Conservation (phyloP, 225 moss, liverwort and hornwort species). For the Physcomitrellopsis africana region DNA sequence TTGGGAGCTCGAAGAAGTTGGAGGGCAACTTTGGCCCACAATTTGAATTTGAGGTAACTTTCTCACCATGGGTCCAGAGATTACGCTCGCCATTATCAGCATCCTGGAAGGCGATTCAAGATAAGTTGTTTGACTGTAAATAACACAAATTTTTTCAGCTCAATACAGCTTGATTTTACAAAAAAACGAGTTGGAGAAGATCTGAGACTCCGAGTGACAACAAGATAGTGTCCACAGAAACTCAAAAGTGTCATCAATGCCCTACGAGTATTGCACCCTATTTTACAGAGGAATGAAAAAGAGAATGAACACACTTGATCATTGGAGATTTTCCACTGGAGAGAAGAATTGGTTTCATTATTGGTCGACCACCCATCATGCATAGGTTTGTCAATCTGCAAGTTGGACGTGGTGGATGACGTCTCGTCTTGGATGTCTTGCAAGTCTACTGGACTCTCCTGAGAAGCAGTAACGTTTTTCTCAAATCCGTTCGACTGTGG, state of each 20-base stretch:
- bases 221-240: neutral
- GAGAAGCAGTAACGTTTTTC: constrained; percentile 30
- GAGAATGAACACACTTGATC: constrained; percentile 21
- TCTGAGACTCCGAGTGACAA: no score
- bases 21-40: constrained; percentile 43
- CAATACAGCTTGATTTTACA: no score
- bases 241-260: neutral
- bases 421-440: constrained; percentile 32
- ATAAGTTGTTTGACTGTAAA: neutral
- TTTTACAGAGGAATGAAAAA: neutral
- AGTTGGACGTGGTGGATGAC: constrained; percentile 26
- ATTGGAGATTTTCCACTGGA: constrained; percentile 19
- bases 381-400: constrained; percentile 26
- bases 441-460: constrained; percentile 36
- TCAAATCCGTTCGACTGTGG: constrained; percentile 39
- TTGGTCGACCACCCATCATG: constrained; percentile 38
- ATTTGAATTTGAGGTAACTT: constrained; percentile 39
- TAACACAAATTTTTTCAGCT: no score
- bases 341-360: constrained; percentile 34
- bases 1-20: constrained; percentile 51
- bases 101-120: constrained; percentile 28
- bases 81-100: constrained; percentile 29
- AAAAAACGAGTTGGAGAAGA: neutral
- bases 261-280: neutral
- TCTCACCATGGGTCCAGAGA: constrained; percentile 24